Conservation (phyloP, 1,139 yeast genomes). For the Pichia sp. region DNA sequence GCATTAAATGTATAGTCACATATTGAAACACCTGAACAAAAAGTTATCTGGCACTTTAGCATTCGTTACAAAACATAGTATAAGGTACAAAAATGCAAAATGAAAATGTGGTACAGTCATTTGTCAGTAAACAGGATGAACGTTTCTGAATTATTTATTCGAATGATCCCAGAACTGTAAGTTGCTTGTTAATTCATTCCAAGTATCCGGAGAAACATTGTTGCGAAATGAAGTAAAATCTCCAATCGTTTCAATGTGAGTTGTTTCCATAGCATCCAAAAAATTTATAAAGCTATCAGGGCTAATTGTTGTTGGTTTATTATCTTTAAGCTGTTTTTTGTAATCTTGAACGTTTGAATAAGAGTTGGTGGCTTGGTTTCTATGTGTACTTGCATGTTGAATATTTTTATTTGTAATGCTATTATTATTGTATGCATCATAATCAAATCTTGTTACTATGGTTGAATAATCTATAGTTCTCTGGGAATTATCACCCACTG, state of each 20-base stretch:
- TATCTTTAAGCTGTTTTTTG: not conserved
- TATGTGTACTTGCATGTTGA: too few relatives aligned
- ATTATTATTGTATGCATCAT: not conserved
- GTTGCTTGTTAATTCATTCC: slow-evolving; percentile 12
- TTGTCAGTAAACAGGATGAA: not conserved
- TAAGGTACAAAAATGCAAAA: not conserved
- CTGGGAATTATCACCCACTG: not conserved
- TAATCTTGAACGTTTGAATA: not conserved
- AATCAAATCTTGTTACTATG: not conserved
- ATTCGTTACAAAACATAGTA: too few relatives aligned
- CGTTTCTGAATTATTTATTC: not conserved
- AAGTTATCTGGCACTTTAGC: too few relatives aligned
- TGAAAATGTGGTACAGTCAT: not conserved
- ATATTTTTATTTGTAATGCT: too few relatives aligned
- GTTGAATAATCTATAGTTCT: not conserved
- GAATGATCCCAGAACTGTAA: slow-evolving; percentile 13
- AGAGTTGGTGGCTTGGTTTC: not conserved
- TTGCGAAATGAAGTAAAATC: slow-evolving; percentile 13
- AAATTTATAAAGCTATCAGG: not conserved
- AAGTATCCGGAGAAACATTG: slow-evolving; percentile 13
- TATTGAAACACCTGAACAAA: too few relatives aligned
- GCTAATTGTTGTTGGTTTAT: not conserved
- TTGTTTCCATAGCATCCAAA: slow-evolving; percentile 2
- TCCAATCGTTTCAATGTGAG: slow-evolving; percentile 4
- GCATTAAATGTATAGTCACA: too few relatives aligned